Evolutionary conservation across 2,329 filamentous ascomycete genomes (phyloP).

Genomic region (Talaromyces rugulosus): DNA sequence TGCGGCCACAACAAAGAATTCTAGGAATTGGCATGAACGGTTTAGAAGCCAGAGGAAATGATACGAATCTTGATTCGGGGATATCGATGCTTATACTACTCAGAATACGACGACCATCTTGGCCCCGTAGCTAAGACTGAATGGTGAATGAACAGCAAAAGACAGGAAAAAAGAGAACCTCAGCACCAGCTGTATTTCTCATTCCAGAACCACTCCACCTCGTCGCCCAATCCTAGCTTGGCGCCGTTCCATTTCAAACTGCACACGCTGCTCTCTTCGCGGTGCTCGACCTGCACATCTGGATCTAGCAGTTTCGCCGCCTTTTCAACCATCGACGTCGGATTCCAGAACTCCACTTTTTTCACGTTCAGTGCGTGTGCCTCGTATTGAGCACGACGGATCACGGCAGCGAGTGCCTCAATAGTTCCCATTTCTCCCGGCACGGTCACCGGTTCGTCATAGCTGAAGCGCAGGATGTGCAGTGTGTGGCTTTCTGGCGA

Average conservation of each 20-base stretch:
- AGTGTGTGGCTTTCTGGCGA: slow-evolving; percentile 34
- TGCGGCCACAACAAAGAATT: slow-evolving; percentile 27
- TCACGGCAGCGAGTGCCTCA: slow-evolving; percentile 56
- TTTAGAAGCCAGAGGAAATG: slow-evolving; percentile 34
- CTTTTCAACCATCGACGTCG: slow-evolving; percentile 51
- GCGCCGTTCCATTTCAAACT: slow-evolving; percentile 46
- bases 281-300: slow-evolving; percentile 36
- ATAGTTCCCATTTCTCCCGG: slow-evolving; percentile 48
- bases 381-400: slow-evolving; percentile 64
- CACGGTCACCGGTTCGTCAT: slow-evolving; percentile 34
- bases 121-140: neutral
- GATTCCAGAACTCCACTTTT: slow-evolving; percentile 80
- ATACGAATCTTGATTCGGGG: slow-evolving; percentile 16
- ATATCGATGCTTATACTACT: neutral
- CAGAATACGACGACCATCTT: neutral
- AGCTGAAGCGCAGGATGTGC: slow-evolving; percentile 40
- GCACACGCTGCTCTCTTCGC: slow-evolving; percentile 44
- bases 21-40: slow-evolving; percentile 42
- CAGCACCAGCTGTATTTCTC: slow-evolving; percentile 50
- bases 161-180: slow-evolving; percentile 7
- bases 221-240: slow-evolving; percentile 30
- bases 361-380: slow-evolving; percentile 67
- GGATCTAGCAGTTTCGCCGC: slow-evolving; percentile 38
- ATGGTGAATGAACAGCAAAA: neutral
- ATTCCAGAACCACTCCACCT: slow-evolving; percentile 45